Base-by-base conservation (phyloP, 129 eudicot species). In the Escallonia rubra region DNA sequence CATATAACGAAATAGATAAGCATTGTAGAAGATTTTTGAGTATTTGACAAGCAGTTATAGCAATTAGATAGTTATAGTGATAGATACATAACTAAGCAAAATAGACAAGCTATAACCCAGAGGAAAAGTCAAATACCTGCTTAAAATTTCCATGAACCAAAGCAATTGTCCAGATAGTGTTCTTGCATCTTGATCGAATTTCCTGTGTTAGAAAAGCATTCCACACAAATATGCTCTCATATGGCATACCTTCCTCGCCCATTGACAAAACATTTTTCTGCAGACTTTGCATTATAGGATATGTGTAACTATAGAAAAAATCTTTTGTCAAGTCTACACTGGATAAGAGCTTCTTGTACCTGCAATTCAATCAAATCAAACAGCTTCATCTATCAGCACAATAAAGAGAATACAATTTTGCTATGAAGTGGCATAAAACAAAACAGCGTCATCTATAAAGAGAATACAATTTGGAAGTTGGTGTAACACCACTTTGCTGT, bases 301-400 rank as follows among this genome's bases (percentile, higher is more conserved):
- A 93, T 15, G 96, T 89, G 71, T 89, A 89, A 75, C 99, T 93
- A 72, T 65, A 93, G 95, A 84, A 93, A 74, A 93, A 93, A 75
- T 89, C 99, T 77, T 86, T 89, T 38, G 95, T 89, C 86, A 93
- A 71, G 68, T 93, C 99, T 10, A 89, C 95, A 76, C 90, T 82
- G 53, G 92, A 89, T 73, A 93, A 78, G 39, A 93, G 96, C 85
- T 93, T 93, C 90, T 82, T 93, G 92, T 93, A 93, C 92, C 99
- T 93, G 88, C 80, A 81, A 50, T 56, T 65, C 50, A 43, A 60
- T 34, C 16, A 74, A 57, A 13, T 57, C 43, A 50, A 57, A 60
- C 73, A 72, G 34, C 34, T 23, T 23, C 34, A 23, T 23, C 34
- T 23, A 1, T 23, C 34, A 0, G 34, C 34, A 23, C 34, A 23